Percentiles rank a stretch among this genome's conserved stretches.
Evolutionary conservation across 306 rosid genomes (phyloP).

Genomic region (Argentina anserina): DNA sequence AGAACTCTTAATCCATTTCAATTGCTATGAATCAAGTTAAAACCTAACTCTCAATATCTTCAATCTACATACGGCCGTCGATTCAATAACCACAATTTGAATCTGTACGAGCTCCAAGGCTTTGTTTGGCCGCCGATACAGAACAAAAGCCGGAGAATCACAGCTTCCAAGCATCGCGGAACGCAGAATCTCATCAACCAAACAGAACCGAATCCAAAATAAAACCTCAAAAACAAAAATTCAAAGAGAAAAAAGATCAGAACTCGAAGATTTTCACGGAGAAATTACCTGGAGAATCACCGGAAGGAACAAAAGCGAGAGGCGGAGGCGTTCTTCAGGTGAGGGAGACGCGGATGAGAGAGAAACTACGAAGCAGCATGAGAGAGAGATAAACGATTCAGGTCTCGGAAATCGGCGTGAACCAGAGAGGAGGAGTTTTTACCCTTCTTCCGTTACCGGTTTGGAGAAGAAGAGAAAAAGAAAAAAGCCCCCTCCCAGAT

Average conservation of each 20-base stretch:
- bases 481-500: conserved; percentile 17
- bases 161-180: conserved; percentile 5
- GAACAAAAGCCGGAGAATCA: conserved; percentile 16
- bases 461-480: not conserved
- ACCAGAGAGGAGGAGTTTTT: not conserved
- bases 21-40: not conserved
- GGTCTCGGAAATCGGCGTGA: not conserved
- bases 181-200: conserved; percentile 10
- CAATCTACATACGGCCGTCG: not conserved
- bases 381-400: not conserved
- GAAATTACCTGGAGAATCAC: not conserved
- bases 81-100: not conserved
- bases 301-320: not conserved
- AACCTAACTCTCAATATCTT: not conserved
- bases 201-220: not conserved
- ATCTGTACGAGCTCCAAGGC: conserved; percentile 18
- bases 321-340: not conserved
- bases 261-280: not conserved
- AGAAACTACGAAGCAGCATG: conserved; percentile 11
- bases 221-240: not conserved
- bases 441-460: not conserved
- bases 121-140: conserved; percentile 1
- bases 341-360: conserved; percentile 7
- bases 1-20: not conserved
- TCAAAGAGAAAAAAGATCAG: not conserved